Evolutionary conservation across 139 green algal species (phyloP).

Genomic region (Zygnema cylindricum): DNA sequence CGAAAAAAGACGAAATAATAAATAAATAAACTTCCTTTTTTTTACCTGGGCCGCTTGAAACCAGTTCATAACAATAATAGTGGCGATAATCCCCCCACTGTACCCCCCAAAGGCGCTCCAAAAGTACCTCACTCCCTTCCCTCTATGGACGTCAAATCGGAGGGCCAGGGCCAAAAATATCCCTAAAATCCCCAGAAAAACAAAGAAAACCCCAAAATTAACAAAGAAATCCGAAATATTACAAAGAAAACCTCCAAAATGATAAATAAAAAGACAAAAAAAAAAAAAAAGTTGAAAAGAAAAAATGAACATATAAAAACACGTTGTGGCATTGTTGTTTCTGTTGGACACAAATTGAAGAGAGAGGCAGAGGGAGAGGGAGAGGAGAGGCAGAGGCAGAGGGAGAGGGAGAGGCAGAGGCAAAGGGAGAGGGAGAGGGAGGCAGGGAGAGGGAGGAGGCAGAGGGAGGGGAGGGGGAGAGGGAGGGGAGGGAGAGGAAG

Average conservation of each 20-base stretch:
- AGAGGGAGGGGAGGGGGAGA: background rate
- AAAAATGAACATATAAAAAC: too few species aligned
- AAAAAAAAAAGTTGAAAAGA: too few species aligned
- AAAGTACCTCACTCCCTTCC: constrained; percentile 62
- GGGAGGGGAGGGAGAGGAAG: background rate
- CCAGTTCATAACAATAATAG: constrained; percentile 95
- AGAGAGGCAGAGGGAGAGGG: constrained; percentile 19
- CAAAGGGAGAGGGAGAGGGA: background rate
- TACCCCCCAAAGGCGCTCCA: constrained; percentile 84
- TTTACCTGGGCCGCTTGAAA: constrained; percentile 90
- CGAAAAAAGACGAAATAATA: background rate
- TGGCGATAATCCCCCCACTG: constrained; percentile 79
- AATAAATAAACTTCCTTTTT: constrained; percentile 14
- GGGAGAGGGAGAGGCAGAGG: background rate
- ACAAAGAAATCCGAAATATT: too few species aligned
- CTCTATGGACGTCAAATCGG: constrained; percentile 76
- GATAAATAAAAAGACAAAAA: too few species aligned
- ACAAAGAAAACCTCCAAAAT: too few species aligned
- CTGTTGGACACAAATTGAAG: background rate
- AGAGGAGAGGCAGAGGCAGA: constrained; percentile 2
- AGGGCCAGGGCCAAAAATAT: constrained; percentile 96
- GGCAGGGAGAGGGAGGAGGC: background rate
- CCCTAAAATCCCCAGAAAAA: constrained; percentile 61
- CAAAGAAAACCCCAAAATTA: too few species aligned
- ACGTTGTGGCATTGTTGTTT: background rate